phyloP scores from a whole-genome alignment of 257 asterid species.

The Craterostigma plantagineum region DNA sequence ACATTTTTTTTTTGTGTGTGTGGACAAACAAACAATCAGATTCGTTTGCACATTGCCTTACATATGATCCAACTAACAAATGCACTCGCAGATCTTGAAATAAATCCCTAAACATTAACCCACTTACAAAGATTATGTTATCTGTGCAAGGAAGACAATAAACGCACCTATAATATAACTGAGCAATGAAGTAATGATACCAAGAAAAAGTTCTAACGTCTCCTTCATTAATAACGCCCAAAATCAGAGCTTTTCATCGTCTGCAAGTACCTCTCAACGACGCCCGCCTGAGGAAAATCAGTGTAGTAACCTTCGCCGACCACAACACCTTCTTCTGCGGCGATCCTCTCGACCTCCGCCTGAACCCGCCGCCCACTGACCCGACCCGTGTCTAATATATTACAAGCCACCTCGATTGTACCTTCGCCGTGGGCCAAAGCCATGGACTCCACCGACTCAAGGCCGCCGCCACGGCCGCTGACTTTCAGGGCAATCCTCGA shows the following conservation, averaged over 20 bases:
- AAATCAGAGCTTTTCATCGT: neutral
- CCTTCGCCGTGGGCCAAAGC: conserved; percentile 81
- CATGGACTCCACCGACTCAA: conserved; percentile 76
- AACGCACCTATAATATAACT: no score
- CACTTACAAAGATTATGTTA: no score
- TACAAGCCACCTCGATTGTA: conserved; percentile 80
- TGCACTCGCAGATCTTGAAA: no score
- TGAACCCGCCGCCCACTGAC: conserved; percentile 49
- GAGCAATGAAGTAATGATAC: no score
- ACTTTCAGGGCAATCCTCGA: conserved; percentile 47
- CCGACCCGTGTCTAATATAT: conserved; percentile 41
- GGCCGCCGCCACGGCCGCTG: conserved; percentile 82
- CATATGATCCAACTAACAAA: no score
- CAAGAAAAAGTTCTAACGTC: neutral
- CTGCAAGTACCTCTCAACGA: conserved; percentile 38
- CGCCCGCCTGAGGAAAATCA: conserved; percentile 43
- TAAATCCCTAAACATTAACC: no score
- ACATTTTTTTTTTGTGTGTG: no score
- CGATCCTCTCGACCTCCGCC: conserved; percentile 47
- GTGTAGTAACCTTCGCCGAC: conserved; percentile 82
- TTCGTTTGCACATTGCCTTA: no score
- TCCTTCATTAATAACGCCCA: conserved; percentile 3
- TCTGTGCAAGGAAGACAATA: no score
- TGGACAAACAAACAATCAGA: no score
- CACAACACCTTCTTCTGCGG: conserved; percentile 40